Conservation (phyloP, 2,329 filamentous ascomycete species). For the Colletotrichum euphorbiae region DNA sequence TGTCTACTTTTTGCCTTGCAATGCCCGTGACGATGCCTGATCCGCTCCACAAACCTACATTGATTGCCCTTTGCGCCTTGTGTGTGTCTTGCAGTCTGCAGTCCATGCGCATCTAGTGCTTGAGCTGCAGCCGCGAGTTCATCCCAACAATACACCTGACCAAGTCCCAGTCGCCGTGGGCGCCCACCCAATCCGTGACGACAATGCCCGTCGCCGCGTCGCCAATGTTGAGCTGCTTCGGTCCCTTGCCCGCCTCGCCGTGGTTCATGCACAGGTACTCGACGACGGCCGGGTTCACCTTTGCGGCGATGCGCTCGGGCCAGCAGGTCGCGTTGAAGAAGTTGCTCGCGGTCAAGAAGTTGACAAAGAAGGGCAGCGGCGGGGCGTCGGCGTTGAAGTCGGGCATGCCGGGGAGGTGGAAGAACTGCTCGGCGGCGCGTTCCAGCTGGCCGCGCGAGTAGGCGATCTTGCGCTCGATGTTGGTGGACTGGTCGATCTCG, state of each 20-base stretch:
- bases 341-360: conserved; percentile 91
- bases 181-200: conserved; percentile 93
- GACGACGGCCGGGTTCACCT: conserved; percentile 82
- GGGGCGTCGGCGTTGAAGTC: conserved; percentile 43
- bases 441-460: conserved; percentile 81
- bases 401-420: conserved; percentile 53
- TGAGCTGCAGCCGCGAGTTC: conserved; percentile 77
- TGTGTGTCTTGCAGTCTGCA: background rate
- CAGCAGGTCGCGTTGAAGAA: conserved; percentile 94
- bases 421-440: conserved; percentile 69
- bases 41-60: background rate
- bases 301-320: conserved; percentile 91
- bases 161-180: conserved; percentile 89
- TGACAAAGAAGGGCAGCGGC: conserved; percentile 79
- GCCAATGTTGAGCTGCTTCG: conserved; percentile 64
- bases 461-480: conserved; percentile 84
- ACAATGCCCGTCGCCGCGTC: conserved; percentile 88
- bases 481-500: conserved; percentile 79
- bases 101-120: conserved; percentile 46
- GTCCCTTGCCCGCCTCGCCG: conserved; percentile 63
- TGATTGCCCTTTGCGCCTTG: background rate
- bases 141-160: conserved; percentile 88
- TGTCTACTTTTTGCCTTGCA: background rate
- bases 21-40: background rate
- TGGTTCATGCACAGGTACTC: conserved; percentile 72